Conservation (phyloP, 2,329 filamentous ascomycete species). For the Botrytis elliptica region DNA sequence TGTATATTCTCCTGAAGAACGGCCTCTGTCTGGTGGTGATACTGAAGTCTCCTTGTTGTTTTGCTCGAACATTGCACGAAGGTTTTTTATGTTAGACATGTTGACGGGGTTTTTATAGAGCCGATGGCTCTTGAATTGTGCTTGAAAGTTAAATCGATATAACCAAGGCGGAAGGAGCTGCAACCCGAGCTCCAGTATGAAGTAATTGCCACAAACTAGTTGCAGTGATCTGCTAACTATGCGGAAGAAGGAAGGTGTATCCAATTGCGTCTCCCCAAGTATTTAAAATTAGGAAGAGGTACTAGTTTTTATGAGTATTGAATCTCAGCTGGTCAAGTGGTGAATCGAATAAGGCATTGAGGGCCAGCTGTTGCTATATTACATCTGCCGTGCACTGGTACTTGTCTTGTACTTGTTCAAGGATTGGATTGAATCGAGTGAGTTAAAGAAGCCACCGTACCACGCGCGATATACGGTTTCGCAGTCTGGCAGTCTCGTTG, state of each 20-base stretch:
- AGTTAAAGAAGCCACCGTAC: slow-evolving; percentile 20
- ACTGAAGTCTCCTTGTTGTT: slow-evolving; percentile 66
- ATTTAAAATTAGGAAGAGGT: slow-evolving; percentile 1
- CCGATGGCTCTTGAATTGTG: slow-evolving; percentile 18
- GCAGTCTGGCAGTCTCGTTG: neutral
- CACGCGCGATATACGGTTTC: neutral
- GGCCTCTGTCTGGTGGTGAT: slow-evolving; percentile 56
- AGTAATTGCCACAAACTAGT: slow-evolving; percentile 18
- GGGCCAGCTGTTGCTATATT: slow-evolving; percentile 10
- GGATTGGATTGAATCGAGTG: neutral
- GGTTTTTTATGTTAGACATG: slow-evolving; percentile 53
- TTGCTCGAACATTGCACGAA: slow-evolving; percentile 78
- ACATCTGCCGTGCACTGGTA: slow-evolving; percentile 14
- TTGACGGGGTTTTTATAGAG: slow-evolving; percentile 23
- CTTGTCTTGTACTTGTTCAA: neutral
- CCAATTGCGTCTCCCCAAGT: slow-evolving; percentile 14
- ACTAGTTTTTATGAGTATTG: slow-evolving; percentile 10
- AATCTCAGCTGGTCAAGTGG: slow-evolving; percentile 19
- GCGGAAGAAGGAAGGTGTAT: slow-evolving; percentile 14
- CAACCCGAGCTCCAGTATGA: slow-evolving; percentile 2
- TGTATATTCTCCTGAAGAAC: slow-evolving; percentile 57
- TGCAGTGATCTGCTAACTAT: slow-evolving; percentile 14
- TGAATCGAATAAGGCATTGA: slow-evolving; percentile 20
- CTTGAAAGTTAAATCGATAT: slow-evolving; percentile 16
- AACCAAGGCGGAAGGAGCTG: slow-evolving; percentile 14